These are phyloP conservation scores for Lasiosphaeria ovina DNA, from an alignment of 495 filamentous ascomycete species.

Conservation along the genomic window DNA sequence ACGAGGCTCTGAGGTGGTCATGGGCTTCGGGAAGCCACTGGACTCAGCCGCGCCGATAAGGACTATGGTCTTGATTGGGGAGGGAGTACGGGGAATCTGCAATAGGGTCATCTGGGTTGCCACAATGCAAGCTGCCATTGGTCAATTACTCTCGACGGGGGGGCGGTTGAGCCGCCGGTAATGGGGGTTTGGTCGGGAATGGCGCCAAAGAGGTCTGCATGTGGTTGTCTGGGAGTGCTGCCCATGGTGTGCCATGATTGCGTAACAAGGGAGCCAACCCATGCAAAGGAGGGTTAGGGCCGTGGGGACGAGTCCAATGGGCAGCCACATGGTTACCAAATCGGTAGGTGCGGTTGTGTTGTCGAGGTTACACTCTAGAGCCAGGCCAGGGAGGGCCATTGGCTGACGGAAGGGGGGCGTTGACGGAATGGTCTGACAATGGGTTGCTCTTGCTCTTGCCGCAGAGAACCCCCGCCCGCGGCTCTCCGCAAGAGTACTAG, in stretches of 20 bases:
- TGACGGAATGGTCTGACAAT: no score
- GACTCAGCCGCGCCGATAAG: slow-evolving; percentile 9
- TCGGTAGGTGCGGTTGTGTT: no score
- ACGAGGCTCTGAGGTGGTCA: neutral
- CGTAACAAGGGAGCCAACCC: slow-evolving; percentile 3
- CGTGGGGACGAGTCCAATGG: slow-evolving; percentile 8
- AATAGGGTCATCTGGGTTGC: slow-evolving; percentile 7
- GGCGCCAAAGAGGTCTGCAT: neutral
- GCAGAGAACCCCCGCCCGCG: no score
- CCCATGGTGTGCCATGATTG: slow-evolving; percentile 1
- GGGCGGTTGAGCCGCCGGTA: neutral
- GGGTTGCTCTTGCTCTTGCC: no score
- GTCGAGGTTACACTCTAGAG: no score
- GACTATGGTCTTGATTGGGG: slow-evolving; percentile 2
- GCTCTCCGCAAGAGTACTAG: no score
- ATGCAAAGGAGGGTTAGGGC: neutral
- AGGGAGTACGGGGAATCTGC: slow-evolving; percentile 1
- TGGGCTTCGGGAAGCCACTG: neutral
- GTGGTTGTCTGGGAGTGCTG: neutral
- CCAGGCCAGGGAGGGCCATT: no score
- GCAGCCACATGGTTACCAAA: neutral
- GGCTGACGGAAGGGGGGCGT: no score
- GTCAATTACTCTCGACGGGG: neutral
- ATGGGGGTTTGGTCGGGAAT: neutral
- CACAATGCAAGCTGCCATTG: neutral